phyloP scores from a whole-genome alignment of 2,329 filamentous ascomycete species.

The Cadophora malorum region DNA sequence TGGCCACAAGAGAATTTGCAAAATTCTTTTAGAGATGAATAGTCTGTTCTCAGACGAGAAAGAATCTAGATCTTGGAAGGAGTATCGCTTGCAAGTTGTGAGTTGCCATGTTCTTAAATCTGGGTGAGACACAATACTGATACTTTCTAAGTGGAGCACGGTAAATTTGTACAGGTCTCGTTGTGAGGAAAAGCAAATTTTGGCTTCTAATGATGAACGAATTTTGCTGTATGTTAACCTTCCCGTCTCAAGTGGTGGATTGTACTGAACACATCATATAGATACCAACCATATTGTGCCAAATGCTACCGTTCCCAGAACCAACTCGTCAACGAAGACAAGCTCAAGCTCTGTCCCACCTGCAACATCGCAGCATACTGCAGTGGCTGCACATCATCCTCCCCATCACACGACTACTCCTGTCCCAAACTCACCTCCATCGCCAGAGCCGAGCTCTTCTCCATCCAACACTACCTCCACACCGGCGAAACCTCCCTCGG shows the following conservation, averaged over 20 bases:
- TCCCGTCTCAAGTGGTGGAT: too few species aligned
- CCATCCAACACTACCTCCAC: conserved; percentile 24
- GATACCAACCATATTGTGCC: conserved; percentile 33
- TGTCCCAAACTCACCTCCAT: conserved; percentile 24
- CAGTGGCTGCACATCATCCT: conserved; percentile 17
- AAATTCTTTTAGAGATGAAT: conserved; percentile 22
- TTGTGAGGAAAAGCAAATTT: conserved; percentile 10
- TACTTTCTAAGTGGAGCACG: conserved; percentile 23
- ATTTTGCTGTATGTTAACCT: conserved; percentile 23
- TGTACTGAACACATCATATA: conserved; percentile 17
- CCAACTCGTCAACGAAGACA: conserved; percentile 24
- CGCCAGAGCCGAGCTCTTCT: conserved; percentile 25
- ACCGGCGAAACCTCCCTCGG: conserved; percentile 17
- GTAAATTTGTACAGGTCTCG: conserved; percentile 21
- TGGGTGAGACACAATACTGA: not conserved
- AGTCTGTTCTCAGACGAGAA: conserved; percentile 3
- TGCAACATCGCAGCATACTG: conserved; percentile 31
- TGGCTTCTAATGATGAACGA: conserved; percentile 21
- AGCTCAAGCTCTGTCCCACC: conserved; percentile 24
- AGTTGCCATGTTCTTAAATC: not conserved
- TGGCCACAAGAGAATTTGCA: conserved; percentile 30
- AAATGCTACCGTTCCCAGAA: conserved; percentile 28
- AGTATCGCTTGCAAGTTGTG: conserved; percentile 30
- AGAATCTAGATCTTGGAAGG: conserved; percentile 20
- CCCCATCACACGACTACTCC: conserved; percentile 4